These are phyloP conservation scores for Nannizziopsis arthrosporioides DNA, from an alignment of 2,329 filamentous ascomycete genomes.

Conservation along the genomic window DNA sequence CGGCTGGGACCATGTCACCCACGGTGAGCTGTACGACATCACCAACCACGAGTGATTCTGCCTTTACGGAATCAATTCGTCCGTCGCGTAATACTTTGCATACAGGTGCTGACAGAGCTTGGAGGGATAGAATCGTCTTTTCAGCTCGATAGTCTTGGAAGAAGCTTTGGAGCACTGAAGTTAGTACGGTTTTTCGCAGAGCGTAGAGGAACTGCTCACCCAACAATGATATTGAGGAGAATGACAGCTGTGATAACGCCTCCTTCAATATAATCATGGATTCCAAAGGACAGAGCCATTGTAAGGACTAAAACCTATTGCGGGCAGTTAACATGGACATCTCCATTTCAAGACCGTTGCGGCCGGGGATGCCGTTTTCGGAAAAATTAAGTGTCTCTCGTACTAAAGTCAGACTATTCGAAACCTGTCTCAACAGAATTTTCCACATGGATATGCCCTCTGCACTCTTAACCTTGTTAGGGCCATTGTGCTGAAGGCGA, in stretches of 20 bases:
- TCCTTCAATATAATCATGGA: conserved; percentile 47
- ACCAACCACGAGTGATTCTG: conserved; percentile 46
- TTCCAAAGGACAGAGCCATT: conserved; percentile 51
- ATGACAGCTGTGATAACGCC: conserved; percentile 50
- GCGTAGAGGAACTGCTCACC: conserved; percentile 21
- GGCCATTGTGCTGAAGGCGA: conserved; percentile 55
- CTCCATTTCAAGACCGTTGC: conserved; percentile 4
- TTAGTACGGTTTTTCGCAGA: background rate
- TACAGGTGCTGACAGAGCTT: conserved; percentile 40
- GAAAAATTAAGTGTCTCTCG: conserved; percentile 17
- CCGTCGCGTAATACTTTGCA: conserved; percentile 42
- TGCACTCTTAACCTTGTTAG: conserved; percentile 60
- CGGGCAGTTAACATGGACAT: conserved; percentile 12
- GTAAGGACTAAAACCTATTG: conserved; percentile 59
- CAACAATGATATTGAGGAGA: conserved; percentile 45
- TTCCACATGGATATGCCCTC: conserved; percentile 61
- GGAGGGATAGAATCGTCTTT: conserved; percentile 44
- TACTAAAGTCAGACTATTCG: conserved; percentile 62
- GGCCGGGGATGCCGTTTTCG: conserved; percentile 14
- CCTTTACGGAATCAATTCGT: conserved; percentile 40
- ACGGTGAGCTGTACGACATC: conserved; percentile 44
- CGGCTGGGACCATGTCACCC: conserved; percentile 41
- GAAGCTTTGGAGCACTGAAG: conserved; percentile 28
- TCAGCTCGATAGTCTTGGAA: conserved; percentile 44
- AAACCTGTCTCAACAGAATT: conserved; percentile 65